Evolutionary conservation across 345 rosid species (phyloP), one percentile per base, ranked within the genome.

Genomic region (Capsella bursapastoris): DNA sequence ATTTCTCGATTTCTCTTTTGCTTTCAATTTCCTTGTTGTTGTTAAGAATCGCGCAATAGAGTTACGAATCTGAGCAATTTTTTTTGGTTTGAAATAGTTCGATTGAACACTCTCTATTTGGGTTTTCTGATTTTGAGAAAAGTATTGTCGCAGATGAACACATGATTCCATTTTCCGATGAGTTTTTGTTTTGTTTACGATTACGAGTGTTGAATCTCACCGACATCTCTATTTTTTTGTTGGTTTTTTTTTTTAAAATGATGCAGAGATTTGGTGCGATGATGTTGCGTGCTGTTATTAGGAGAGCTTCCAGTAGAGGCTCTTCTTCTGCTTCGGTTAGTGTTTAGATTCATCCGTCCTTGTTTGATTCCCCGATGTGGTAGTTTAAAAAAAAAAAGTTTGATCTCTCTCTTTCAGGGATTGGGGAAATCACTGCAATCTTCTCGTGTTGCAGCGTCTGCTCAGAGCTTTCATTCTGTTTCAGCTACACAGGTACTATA

Each of bases 271-370:
- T 65, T 43, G 69, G 64, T 72, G 76, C 80, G 64, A 78, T 66
- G 80, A 86, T 84, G 87, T 64, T 82, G 72, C 82, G 86, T 44
- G 81, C 83, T 67, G 57, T 81, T 35, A 55, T 82, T 50, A 75
- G 84, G 74, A 79, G 80, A 66, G 86, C 78, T 48, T 59, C 74
- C 13, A 52, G 37, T 72, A 80, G 87, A 74, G 72, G 87, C 82
- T 82, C 82, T 38, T 82, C 82, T 38, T 77, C 82, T 69, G 73
- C 77, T 66, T 79, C 69, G 81, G 87, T 86, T 66, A 77, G 80
- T 68, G 18, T 55, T 65, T 41, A 13, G 7, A 74, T 63, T 38
- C 41, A 12, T 43, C 41, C n/a, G 1, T 2, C 8, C 4, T 2
- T 28, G 18, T 75, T 49, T 70, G 35, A 47, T 49, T 16, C 35